phyloP scores from a whole-genome alignment of 768 basidiomycete species.

The Suillus spraguei region DNA sequence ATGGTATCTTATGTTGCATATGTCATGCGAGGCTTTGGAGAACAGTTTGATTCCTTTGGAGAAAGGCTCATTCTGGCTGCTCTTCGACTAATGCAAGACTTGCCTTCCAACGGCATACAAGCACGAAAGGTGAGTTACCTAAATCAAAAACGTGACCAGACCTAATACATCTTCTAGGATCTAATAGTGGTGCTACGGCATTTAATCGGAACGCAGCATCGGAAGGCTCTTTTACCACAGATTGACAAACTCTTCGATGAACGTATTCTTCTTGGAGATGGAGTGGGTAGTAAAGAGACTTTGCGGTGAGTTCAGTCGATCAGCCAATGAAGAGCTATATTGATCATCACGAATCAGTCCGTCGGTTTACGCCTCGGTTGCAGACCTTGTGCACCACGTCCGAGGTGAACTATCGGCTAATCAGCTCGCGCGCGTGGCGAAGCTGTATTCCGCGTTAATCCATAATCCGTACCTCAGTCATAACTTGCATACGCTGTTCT shows the following conservation, averaged over 20 bases:
- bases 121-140: constrained; percentile 67
- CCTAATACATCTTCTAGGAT: constrained; percentile 53
- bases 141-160: constrained; percentile 2
- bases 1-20: constrained; percentile 92
- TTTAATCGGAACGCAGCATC: constrained; percentile 76
- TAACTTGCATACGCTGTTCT: constrained; percentile 85
- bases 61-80: constrained; percentile 80
- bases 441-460: constrained; percentile 84
- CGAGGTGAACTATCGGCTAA: constrained; percentile 76
- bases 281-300: constrained; percentile 83
- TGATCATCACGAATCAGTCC: constrained; percentile 47
- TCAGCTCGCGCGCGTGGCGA: constrained; percentile 78
- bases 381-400: constrained; percentile 92
- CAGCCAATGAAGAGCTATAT: neutral
- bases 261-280: constrained; percentile 82
- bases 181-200: constrained; percentile 92
- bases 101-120: constrained; percentile 81
- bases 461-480: constrained; percentile 85
- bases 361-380: constrained; percentile 83
- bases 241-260: constrained; percentile 93
- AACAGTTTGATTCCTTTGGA: constrained; percentile 71
- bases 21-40: constrained; percentile 71
- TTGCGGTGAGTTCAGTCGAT: constrained; percentile 55
- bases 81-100: constrained; percentile 90
- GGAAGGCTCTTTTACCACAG: constrained; percentile 76